Base-by-base conservation (phyloP, 176 grass and related monocot genomes). In the Avena atlantica region DNA sequence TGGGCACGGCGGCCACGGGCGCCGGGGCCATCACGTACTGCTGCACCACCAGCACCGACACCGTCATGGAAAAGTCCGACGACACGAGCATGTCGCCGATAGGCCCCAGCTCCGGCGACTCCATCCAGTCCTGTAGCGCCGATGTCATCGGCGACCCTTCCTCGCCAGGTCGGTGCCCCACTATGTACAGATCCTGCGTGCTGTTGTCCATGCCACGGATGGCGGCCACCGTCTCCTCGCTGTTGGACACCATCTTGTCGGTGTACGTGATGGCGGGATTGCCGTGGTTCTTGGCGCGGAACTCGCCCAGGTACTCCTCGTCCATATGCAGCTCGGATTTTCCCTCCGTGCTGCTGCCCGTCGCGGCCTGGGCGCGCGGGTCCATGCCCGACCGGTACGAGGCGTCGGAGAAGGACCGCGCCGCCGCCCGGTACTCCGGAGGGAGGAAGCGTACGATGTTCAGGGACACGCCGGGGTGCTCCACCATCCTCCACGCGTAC, bases 221-320 rank as follows among this genome's bases (percentile, higher is more conserved):
- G 50, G 84, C 70, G 0, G 70, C 81, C 76, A 93, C 88, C 34
- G 88, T 86, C 40, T 85, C 91, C 78, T 87, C 81, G 68, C 81
- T 85, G 75, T 90, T 68, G 6, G 44, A 10, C 76, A 93, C 91
- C 76, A 71, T 57, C 68, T 67, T 89, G 49, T 90, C 85, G 2
- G 16, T 25, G 76, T 86, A 93, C 9, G 25, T 77, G 48, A 95
- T 67, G 12, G 86, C 62, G 20, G 51, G 48, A 63, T 91, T 87
- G 48, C 86, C 81, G 4, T 19, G 49, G 83, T 85, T 91, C 15
- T 64, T 75, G 11, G 64, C 5, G 29, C 71, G 70, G 77, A 93
- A 95, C 53, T 95, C 91, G n/a, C 83, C 73, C 10, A 95, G 79
- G 72, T 89, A 91, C 73, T 95, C 91, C 60, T 93, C 89, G 55